Base-by-base conservation (phyloP, 768 basidiomycete genomes). In the Leccinum truebloodii region DNA sequence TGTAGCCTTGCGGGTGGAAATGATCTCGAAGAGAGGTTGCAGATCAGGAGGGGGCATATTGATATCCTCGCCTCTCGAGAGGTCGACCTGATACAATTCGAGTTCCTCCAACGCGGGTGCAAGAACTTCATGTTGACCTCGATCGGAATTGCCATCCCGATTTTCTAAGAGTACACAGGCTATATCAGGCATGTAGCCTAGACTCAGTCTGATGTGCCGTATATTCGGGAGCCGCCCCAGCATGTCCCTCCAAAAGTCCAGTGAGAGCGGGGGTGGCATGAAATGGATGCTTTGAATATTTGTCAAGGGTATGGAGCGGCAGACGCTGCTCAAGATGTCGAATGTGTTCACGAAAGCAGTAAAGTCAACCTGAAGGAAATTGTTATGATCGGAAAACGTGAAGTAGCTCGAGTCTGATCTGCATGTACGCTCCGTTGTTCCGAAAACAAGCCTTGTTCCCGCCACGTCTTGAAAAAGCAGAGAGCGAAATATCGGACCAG, bases 291-390 rank as follows among this genome's bases (percentile, higher is more conserved):
- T 57, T 7, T 44, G 46, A 24, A 68, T 8, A 9, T 59, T n/a
- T 3, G 39, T n/a, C 28, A 55, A 24, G 12, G 60, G 39, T 1
- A 59, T 13, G 22, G 28, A 44, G 32, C 55, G 28, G 52, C 39
- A 64, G 4, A 67, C 16, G 3, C 9, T 12, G 8, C 32, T 8
- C n/a, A 54, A 37, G 20, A 59, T 30, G 41, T 35, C 30, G 52
- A 16, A 53, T 57, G 28, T 24, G 18, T 1, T 1, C 34, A 18
- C 7, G 3, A n/a, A 18, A 26, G 28, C 28, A 6, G 12, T 13
- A 50, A 63, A 20, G 34, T 24, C 13, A 13, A 61, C 39, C 20
- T n/a, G 46, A 10, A 59, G 53, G 22, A 58, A 58, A 14, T 67
- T 51, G 14, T 60, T 32, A 34, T 12, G 6, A 9, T 3, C 24